Base-by-base conservation (phyloP, 257 asterid genomes). In the Sherardia arvensis region DNA sequence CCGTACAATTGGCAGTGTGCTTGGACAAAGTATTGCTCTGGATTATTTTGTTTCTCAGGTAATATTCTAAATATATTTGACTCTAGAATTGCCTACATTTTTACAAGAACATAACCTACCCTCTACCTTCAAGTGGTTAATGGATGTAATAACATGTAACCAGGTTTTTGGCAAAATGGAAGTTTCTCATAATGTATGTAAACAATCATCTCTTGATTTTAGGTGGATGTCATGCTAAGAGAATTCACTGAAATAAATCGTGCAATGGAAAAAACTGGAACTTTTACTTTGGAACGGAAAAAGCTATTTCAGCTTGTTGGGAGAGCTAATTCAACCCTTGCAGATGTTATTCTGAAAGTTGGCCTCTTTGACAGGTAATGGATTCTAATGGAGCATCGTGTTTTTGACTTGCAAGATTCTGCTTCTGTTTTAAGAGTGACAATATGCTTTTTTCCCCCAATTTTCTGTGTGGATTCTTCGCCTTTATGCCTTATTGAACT, bases 31-130 rank as follows among this genome's bases (percentile, higher is more conserved):
- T 71, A 87, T 93, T 74, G 99, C 99, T 36, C 81, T 93, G 21
- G 99, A 93, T 76, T 80, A 87, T 77, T 93, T 90, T 73, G 95
- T 87, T n/a, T 87, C 97, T n/a, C 99, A 93, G 95, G 99, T 92
- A 78, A 73, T 40, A 8, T 26, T 28, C 1, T 12, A 26, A 40
- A 70, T 36, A 22, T 28, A 18, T 54, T 47, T 48, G 7, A 48
- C 45, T 15, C 6, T 28, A 6, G 14, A 40, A 64, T 51, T 48
- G 58, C n/a, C 67, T 45, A 12, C 36, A 14, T 8, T 2, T 17
- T 18, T 3, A 58, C n/a, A 47, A 45, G 43, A 32, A 62, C 30
- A 20, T 63, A 1, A 48, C 17, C 14, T 62, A 62, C 56, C 30
- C 28, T 28, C 45, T 28, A 7, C 30, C 23, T 14, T 64, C 22